phyloP scores from a whole-genome alignment of 805 yeast genomes.

The Myxozyma sirexii region DNA sequence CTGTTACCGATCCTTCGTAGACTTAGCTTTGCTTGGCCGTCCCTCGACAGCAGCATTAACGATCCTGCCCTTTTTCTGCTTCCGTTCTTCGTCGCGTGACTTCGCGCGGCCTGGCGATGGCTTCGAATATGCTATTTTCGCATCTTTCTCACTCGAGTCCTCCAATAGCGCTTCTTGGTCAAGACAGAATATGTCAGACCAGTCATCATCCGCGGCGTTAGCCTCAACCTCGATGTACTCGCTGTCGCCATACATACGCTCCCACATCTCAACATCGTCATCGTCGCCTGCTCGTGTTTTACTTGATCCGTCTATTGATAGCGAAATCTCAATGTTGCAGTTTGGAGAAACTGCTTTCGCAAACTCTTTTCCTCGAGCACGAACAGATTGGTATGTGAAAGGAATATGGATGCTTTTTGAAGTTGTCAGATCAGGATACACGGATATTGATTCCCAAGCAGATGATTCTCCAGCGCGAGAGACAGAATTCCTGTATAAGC shows the following conservation, averaged over 20 bases:
- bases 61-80: constrained; percentile 5
- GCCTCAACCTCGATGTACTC: neutral
- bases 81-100: constrained; percentile 17
- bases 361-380: constrained; percentile 16
- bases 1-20: too few species aligned
- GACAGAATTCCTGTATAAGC: neutral
- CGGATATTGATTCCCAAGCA: neutral
- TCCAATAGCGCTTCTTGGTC: neutral
- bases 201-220: constrained; percentile 20
- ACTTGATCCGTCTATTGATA: neutral
- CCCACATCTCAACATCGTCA: neutral
- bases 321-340: constrained; percentile 10
- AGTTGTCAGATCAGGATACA: constrained; percentile 8
- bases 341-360: constrained; percentile 11
- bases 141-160: neutral
- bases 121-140: neutral
- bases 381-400: neutral
- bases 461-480: neutral
- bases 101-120: constrained; percentile 5
- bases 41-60: constrained; percentile 7
- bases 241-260: neutral
- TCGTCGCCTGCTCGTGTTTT: neutral
- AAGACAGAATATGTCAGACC: constrained; percentile 33
- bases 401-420: neutral
- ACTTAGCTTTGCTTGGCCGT: neutral